Evolutionary conservation across 2,329 filamentous ascomycete genomes (phyloP), one percentile per base, ranked within the genome.

Genomic region (Claviceps africana): DNA sequence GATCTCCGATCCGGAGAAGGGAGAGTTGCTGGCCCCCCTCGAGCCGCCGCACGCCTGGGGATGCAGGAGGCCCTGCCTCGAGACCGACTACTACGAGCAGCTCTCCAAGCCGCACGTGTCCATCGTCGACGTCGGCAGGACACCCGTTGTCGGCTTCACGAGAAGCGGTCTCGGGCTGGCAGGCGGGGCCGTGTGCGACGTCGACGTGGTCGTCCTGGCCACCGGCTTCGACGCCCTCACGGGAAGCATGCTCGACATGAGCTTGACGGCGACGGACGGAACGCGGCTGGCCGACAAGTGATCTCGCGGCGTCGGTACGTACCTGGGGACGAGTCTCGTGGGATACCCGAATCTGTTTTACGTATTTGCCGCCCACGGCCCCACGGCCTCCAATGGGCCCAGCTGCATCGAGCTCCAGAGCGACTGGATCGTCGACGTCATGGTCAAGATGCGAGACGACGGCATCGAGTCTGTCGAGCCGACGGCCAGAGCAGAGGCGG

Each of bases 1-100:
- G 2, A 69, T 82, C 44, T 64, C 67, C 0, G 74, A 82, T 52
- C 69, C 76, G 0, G 63, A 63, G 28, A 70, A 72, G 55, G 64
- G 43, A 70, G 72, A 78, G 15, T 55, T 81, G 2, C 65, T 82
- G 7, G 77, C 77, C 0, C 79, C 79, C 11, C 13, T 45, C 13
- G 28, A 53, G 6, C 22, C 71, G 62, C 77, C 73, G 1, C 74
- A 81, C 52, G 72, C 67, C 28, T 82, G 78, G 57, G 79, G 76
- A 8, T 65, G 71, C 42, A 81, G 78, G 63, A 69, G 76, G 13
- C 66, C 68, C 2, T 71, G 66, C 48, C 62, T 73, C 0, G 71
- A 73, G 58, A 53, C 64, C 6, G 61, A 63, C 50, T 75, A 73
- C 62, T 76, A 68, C 49, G 72, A 74, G 58, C 67, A 72, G 60